A percentile compares a stretch with the other conserved stretches of the same genome.
phyloP scores from a whole-genome alignment of 495 filamentous ascomycete species.

The Aspergillus homomorphus region DNA sequence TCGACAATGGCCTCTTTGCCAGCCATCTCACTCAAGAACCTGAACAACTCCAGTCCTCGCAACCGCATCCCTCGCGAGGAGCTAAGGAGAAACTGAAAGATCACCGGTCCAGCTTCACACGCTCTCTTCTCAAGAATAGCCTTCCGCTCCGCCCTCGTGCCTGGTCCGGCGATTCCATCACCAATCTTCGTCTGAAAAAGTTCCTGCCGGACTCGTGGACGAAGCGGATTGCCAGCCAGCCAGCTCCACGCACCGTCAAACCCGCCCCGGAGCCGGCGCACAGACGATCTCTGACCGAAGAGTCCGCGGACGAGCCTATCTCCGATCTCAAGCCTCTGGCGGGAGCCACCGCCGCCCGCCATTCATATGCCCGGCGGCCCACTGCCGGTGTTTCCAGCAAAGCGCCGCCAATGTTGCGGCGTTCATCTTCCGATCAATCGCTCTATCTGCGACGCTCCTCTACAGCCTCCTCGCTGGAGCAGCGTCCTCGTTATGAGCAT shows the following conservation, averaged over 20 bases:
- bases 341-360: constrained; percentile 30
- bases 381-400: constrained; percentile 21
- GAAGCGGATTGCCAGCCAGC: constrained; percentile 43
- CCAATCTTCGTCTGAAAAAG: constrained; percentile 29
- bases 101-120: constrained; percentile 37
- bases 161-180: constrained; percentile 37
- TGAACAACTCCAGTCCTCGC: constrained; percentile 20
- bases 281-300: not conserved
- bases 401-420: constrained; percentile 46
- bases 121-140: constrained; percentile 38
- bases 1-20: constrained; percentile 31
- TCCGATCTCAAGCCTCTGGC: constrained; percentile 32
- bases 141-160: constrained; percentile 39
- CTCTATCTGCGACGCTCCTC: constrained; percentile 64
- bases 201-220: constrained; percentile 45
- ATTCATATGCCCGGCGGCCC: constrained; percentile 32
- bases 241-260: constrained; percentile 17
- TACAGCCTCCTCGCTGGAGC: constrained; percentile 75
- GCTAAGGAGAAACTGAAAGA: constrained; percentile 10
- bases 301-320: constrained; percentile 20
- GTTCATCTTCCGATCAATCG: constrained; percentile 73
- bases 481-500: constrained; percentile 79
- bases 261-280: constrained; percentile 16
- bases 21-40: constrained; percentile 38
- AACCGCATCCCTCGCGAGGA: not conserved